These are phyloP conservation scores for Hirschioporus abietinus DNA, from an alignment of 768 basidiomycete genomes.

Conservation along the genomic window DNA sequence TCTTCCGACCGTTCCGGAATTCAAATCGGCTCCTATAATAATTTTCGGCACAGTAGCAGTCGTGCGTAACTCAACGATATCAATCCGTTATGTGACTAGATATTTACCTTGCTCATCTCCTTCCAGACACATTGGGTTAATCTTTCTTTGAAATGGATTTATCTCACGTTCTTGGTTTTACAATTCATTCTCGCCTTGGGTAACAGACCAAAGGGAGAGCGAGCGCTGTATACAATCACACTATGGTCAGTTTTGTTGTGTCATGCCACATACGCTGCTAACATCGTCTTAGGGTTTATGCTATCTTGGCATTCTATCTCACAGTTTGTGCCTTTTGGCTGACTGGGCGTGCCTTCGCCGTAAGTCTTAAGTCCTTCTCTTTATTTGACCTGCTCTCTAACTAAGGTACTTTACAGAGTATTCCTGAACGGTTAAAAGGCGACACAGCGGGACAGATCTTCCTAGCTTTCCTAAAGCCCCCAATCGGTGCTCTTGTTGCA, in stretches of 20 bases:
- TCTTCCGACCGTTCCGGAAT: conserved; percentile 15
- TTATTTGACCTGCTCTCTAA: background rate
- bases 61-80: conserved; percentile 39
- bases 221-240: conserved; percentile 60
- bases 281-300: conserved; percentile 62
- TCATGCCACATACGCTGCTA: conserved; percentile 5
- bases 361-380: conserved; percentile 26
- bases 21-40: conserved; percentile 26
- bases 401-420: conserved; percentile 33
- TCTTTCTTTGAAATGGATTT: conserved; percentile 76
- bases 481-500: conserved; percentile 76
- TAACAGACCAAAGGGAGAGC: conserved; percentile 87
- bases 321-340: conserved; percentile 83
- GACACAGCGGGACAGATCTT: conserved; percentile 49
- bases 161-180: conserved; percentile 77
- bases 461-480: conserved; percentile 60
- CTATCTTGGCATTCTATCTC: conserved; percentile 76
- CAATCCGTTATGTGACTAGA: background rate
- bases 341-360: conserved; percentile 74
- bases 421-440: conserved; percentile 45
- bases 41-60: conserved; percentile 69
- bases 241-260: conserved; percentile 47
- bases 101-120: background rate
- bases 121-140: conserved; percentile 87
- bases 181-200: conserved; percentile 76